These are phyloP conservation scores for Hypomontagnella submonticulosa DNA, from an alignment of 495 filamentous ascomycete genomes.

Conservation along the genomic window DNA sequence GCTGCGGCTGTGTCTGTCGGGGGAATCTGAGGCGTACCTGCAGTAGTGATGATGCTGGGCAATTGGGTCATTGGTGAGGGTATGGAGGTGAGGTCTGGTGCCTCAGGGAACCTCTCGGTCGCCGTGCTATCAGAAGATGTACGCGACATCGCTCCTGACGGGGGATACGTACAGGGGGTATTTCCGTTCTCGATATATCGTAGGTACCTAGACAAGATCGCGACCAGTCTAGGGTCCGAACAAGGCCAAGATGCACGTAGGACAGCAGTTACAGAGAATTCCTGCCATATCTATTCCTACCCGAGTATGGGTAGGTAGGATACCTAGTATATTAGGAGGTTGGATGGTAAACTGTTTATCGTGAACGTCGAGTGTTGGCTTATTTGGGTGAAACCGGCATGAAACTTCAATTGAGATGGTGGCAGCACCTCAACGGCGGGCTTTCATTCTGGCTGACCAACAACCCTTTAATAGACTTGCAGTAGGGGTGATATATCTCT, in stretches of 20 bases:
- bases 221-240: no score
- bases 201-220: no score
- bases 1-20: neutral
- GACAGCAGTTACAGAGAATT: no score
- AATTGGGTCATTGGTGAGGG: neutral
- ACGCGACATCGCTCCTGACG: slow-evolving; percentile 19
- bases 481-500: no score
- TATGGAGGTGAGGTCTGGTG: slow-evolving; percentile 16
- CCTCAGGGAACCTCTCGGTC: slow-evolving; percentile 35
- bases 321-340: neutral
- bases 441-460: no score
- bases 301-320: neutral
- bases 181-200: no score
- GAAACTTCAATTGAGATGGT: neutral
- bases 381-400: neutral
- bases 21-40: slow-evolving; percentile 11
- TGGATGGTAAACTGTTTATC: neutral
- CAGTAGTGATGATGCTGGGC: slow-evolving; percentile 2
- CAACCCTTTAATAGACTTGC: no score
- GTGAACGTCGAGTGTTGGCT: neutral
- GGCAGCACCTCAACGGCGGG: neutral
- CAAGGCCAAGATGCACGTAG: no score
- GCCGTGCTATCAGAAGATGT: slow-evolving; percentile 28
- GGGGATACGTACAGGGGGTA: neutral
- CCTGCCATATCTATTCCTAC: no score